Evolutionary conservation across 805 yeast species (phyloP).

Genomic region (Starmerella apicola): DNA sequence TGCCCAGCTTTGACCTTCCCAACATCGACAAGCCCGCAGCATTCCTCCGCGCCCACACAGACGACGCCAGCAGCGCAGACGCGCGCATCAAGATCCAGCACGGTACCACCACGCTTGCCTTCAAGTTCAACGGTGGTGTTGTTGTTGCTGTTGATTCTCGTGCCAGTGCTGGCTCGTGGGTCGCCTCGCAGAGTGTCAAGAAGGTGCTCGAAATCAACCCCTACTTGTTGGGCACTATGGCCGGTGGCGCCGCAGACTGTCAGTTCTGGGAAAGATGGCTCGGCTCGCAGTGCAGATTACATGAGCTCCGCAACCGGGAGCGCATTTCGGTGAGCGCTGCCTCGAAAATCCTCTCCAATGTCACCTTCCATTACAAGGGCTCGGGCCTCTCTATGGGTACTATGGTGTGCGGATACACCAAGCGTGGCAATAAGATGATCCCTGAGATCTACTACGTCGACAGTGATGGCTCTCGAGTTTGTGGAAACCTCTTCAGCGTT

Average conservation of each 20-base stretch:
- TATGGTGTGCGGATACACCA: conserved; percentile 94
- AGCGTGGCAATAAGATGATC: conserved; percentile 54
- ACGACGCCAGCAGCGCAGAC: conserved; percentile 83
- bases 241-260: conserved; percentile 99
- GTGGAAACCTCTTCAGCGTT: conserved; percentile 91
- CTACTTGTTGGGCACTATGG: conserved; percentile 90
- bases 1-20: conserved; percentile 43
- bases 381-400: conserved; percentile 99
- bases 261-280: conserved; percentile 99
- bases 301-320: conserved; percentile 87
- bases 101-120: conserved; percentile 97
- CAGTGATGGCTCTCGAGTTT: conserved; percentile 89
- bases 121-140: conserved; percentile 91
- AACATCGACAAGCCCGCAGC: conserved; percentile 83
- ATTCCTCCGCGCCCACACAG: conserved; percentile 94
- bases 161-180: conserved; percentile 97
- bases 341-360: conserved; percentile 78
- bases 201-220: conserved; percentile 96
- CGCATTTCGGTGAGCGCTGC: conserved; percentile 95
- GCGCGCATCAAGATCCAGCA: conserved; percentile 94
- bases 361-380: conserved; percentile 89
- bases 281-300: conserved; percentile 89
- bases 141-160: conserved; percentile 93
- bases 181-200: conserved; percentile 94
- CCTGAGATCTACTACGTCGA: conserved; percentile 94